Conservation (phyloP, 1,139 yeast species). For the Nakaseomyces delphensis region DNA sequence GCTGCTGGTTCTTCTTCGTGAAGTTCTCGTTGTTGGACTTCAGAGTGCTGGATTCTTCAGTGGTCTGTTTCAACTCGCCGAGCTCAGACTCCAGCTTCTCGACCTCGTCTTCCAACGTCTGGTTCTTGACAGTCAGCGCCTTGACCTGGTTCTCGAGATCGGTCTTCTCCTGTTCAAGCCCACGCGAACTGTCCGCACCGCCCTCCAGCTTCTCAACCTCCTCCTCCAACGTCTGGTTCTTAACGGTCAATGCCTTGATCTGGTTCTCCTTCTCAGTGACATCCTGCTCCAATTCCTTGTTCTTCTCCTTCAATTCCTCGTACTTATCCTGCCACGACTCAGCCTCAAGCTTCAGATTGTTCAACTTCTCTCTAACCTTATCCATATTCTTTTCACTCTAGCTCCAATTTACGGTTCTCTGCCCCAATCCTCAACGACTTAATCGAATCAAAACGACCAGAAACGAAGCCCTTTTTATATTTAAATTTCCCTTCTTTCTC, state of each 20-base stretch:
- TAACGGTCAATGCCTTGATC: slow-evolving; percentile 85
- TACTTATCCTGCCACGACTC: slow-evolving; percentile 97
- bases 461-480: background rate
- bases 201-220: slow-evolving; percentile 84
- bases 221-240: slow-evolving; percentile 82
- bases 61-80: slow-evolving; percentile 74
- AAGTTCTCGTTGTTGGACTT: slow-evolving; percentile 85
- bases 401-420: background rate
- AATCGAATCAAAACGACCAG: background rate
- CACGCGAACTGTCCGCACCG: slow-evolving; percentile 56
- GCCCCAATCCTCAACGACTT: background rate
- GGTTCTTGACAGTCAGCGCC: slow-evolving; percentile 86
- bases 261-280: slow-evolving; percentile 88
- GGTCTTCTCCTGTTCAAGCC: slow-evolving; percentile 44
- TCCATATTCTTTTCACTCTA: slow-evolving; percentile 26
- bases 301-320: slow-evolving; percentile 72
- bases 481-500: background rate
- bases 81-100: slow-evolving; percentile 80
- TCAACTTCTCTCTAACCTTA: slow-evolving; percentile 50
- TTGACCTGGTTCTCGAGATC: slow-evolving; percentile 94
- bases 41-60: slow-evolving; percentile 86
- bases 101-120: slow-evolving; percentile 80
- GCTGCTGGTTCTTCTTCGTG: slow-evolving; percentile 82
- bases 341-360: slow-evolving; percentile 84
- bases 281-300: slow-evolving; percentile 89